Conservation (phyloP, 352 stramenopile genomes). For the Phytophthora fragariae region DNA sequence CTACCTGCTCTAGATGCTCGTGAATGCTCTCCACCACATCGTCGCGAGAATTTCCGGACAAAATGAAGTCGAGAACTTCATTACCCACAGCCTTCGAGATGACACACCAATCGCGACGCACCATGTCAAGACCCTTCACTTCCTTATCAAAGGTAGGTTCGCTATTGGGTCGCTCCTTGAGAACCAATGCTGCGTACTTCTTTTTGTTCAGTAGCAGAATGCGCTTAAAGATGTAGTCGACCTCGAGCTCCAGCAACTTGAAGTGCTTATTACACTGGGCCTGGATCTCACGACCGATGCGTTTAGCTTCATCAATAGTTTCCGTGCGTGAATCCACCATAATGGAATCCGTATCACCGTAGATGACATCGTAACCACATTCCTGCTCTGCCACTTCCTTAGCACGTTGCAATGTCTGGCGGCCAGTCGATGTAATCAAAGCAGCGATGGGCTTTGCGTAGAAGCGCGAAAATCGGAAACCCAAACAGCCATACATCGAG, state of each 20-base stretch:
- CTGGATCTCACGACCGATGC: slow-evolving; percentile 96
- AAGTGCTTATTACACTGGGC: slow-evolving; percentile 99
- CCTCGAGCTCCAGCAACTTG: slow-evolving; percentile 98
- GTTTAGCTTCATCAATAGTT: slow-evolving; percentile 93
- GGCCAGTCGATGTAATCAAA: slow-evolving; percentile 98
- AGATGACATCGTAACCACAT: slow-evolving; percentile 99
- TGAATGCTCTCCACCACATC: slow-evolving; percentile 98
- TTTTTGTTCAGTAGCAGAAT: slow-evolving; percentile 99
- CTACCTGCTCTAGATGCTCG: slow-evolving; percentile 94
- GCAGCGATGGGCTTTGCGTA: slow-evolving; percentile 99
- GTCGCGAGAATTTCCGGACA: slow-evolving; percentile 94
- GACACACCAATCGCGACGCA: slow-evolving; percentile 98
- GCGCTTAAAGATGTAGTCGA: slow-evolving; percentile 99
- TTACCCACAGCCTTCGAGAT: slow-evolving; percentile 98
- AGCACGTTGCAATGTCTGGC: slow-evolving; percentile 98
- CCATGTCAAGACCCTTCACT: slow-evolving; percentile 98
- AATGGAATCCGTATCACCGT: slow-evolving; percentile 99
- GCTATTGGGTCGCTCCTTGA: slow-evolving; percentile 83
- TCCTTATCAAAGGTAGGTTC: slow-evolving; percentile 94
- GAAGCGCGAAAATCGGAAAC: slow-evolving; percentile 98
- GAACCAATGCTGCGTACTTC: slow-evolving; percentile 98
- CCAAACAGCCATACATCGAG: slow-evolving; percentile 99
- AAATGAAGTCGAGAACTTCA: slow-evolving; percentile 97
- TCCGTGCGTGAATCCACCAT: slow-evolving; percentile 98
- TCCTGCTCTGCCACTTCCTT: slow-evolving; percentile 98